Evolutionary conservation across 2,329 filamentous ascomycete genomes (phyloP).

Genomic region (Emericellopsis cladophorae): DNA sequence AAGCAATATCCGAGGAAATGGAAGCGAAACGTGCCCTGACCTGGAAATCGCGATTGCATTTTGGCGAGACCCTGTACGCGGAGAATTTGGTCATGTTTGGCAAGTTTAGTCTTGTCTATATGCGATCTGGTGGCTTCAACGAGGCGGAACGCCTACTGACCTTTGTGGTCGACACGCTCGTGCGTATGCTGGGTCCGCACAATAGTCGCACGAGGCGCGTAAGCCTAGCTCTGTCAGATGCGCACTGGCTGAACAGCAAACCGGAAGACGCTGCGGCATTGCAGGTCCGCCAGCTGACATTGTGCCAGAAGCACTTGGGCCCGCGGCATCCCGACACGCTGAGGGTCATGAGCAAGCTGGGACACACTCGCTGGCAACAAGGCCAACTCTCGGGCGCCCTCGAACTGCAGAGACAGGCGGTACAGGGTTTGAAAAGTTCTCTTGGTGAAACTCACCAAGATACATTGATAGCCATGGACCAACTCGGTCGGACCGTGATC

Average conservation of each 20-base stretch:
- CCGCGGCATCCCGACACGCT: neutral
- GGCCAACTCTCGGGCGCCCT: neutral
- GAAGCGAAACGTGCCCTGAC: neutral
- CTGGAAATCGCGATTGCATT: neutral
- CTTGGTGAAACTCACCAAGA: neutral
- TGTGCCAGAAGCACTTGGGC: neutral
- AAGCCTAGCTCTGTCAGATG: neutral
- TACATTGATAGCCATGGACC: neutral
- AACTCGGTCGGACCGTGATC: neutral
- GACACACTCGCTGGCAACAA: neutral
- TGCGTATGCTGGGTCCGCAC: neutral
- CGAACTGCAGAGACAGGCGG: neutral
- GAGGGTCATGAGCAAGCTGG: neutral
- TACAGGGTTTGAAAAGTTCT: neutral
- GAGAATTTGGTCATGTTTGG: neutral
- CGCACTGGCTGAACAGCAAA: neutral
- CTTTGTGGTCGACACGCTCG: neutral
- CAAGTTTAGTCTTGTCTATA: neutral
- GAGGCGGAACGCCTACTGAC: neutral
- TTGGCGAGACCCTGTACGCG: neutral
- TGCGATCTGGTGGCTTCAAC: neutral
- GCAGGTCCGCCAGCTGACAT: neutral
- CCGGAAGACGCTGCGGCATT: neutral
- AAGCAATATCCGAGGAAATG: neutral
- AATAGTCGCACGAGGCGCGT: neutral